These are phyloP conservation scores for Brassica napus DNA, from an alignment of 345 rosid species.

Conservation along the genomic window Da-Ae NC_063447.1:24711501-24712000, in stretches of 20 bases:
- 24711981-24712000: slow-evolving; percentile 15
- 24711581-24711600: slow-evolving; percentile 31
- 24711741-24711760: slow-evolving; percentile 25
- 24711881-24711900: slow-evolving; percentile 40
- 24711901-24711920: slow-evolving; percentile 38
- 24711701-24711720: slow-evolving; percentile 15
- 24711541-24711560: background rate
- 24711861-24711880: slow-evolving; percentile 43
- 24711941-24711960: slow-evolving; percentile 34
- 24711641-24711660: slow-evolving; percentile 19
- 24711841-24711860: slow-evolving; percentile 36
- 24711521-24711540: no score
- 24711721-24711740: slow-evolving; percentile 14
- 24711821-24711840: slow-evolving; percentile 25
- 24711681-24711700: background rate
- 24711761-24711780: slow-evolving; percentile 14
- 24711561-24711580: no score
- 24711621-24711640: background rate
- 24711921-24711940: slow-evolving; percentile 34
- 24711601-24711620: background rate
- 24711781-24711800: background rate
- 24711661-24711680: background rate
- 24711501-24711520: no score
- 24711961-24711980: slow-evolving; percentile 27
- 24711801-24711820: slow-evolving; percentile 14